Conservation (phyloP, 441 rosid genomes). For the Adansonia gregorii region DNA sequence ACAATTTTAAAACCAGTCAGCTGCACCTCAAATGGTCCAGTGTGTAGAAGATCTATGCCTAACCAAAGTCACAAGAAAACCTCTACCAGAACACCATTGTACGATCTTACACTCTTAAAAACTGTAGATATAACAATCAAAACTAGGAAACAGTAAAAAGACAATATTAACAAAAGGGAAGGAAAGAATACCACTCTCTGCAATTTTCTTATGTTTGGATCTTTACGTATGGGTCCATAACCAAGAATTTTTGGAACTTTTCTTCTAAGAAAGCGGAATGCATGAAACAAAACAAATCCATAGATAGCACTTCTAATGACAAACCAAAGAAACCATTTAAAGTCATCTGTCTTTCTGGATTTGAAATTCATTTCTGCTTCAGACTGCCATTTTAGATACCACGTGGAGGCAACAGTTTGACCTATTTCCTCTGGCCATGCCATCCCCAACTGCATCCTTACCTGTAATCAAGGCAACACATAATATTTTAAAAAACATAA, state of each 20-base stretch:
- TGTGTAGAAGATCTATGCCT: constrained; percentile 17
- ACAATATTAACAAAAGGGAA: constrained; percentile 15
- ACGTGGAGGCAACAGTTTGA: constrained; percentile 75
- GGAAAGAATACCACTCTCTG: constrained; percentile 71
- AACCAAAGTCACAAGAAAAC: constrained; percentile 11
- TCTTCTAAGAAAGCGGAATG: constrained; percentile 67
- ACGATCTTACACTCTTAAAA: background rate
- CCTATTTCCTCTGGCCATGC: constrained; percentile 91
- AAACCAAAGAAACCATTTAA: constrained; percentile 80
- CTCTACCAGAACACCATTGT: background rate
- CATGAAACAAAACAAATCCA: constrained; percentile 67
- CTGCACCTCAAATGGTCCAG: constrained; percentile 17
- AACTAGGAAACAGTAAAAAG: background rate
- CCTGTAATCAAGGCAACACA: constrained; percentile 45
- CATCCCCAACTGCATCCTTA: constrained; percentile 79
- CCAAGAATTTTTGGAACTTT: constrained; percentile 77
- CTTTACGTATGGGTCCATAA: constrained; percentile 75
- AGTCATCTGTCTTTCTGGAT: constrained; percentile 60
- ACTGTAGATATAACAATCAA: background rate
- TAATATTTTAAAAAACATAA: constrained; percentile 17
- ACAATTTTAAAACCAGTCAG: constrained; percentile 28
- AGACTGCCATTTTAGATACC: constrained; percentile 91
- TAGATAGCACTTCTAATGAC: constrained; percentile 56
- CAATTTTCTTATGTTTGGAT: constrained; percentile 75
- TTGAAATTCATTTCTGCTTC: constrained; percentile 70